Base-by-base conservation (phyloP, 495 filamentous ascomycete species). In the Hypoxylon fragiforme region DNA sequence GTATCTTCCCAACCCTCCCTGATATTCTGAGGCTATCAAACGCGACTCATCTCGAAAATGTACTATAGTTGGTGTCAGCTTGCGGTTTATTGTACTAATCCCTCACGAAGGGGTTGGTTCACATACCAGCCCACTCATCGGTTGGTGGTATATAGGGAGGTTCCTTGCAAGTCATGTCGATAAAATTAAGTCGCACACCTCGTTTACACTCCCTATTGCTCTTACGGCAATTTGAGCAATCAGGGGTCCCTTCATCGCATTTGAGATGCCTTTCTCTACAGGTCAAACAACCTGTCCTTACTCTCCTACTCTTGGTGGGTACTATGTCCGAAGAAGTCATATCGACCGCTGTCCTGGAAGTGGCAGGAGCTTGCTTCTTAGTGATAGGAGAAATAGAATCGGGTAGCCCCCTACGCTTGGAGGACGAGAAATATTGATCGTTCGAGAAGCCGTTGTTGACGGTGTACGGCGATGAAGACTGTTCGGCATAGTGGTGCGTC, bases 121-220 rank as follows among this genome's bases (percentile, higher is more conserved):
- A 54, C 57, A 55, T 78, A 73, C 91, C 84, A 63, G 80, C 79
- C 79, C 87, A 89, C 11, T 89, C 85, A 2, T 78, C 68, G 3
- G 84, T 81, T 1, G 77, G 83, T 15, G 79, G 77, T 37, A 86
- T 65, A 32, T 81, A 73, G 0, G 89, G 89, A 24, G 90, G 90
- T 9, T 76, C 77, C 61, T 85, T 81, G 37, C 85, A 84, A 46
- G 86, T 83, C 6, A 84, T 89, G 63, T 97, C 92, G 57, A 96
- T 92, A 63, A 96, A 98, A 67, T 97, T 98, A 32, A 98, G 78
- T 30, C 90, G 81, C 15, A 97, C 75, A 9, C 94, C 94, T 35
- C 92, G 81, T 66, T 91, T 88, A 77, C 94, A 98, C 31, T 85
- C 73, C 37, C 92, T 78, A 57, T 81, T 90, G 15, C 91, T 92